Evolutionary conservation across 768 basidiomycete genomes (phyloP).

Genomic region (Pleurotus citrinopileatus): DNA sequence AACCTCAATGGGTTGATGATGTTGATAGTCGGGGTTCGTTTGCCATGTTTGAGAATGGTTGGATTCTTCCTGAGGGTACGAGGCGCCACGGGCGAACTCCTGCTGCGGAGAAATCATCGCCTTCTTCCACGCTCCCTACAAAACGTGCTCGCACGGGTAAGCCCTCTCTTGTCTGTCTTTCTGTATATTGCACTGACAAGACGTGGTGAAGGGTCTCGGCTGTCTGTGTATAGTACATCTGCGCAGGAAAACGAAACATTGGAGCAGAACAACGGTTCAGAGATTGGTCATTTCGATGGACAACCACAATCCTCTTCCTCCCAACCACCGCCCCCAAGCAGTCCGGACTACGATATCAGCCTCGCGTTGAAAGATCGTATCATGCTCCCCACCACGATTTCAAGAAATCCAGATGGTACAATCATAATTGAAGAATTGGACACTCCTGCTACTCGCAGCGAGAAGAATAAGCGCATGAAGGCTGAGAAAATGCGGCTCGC

Average conservation of each 20-base stretch:
- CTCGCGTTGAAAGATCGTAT: conserved; percentile 12
- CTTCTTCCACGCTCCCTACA: conserved; percentile 39
- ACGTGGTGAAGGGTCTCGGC: conserved; percentile 22
- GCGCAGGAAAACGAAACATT: conserved; percentile 12
- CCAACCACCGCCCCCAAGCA: conserved; percentile 5
- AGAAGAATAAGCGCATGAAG: conserved; percentile 50
- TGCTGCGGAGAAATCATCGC: conserved; percentile 40
- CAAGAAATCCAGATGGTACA: conserved; percentile 38
- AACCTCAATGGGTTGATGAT: conserved; percentile 60
- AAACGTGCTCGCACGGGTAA: conserved; percentile 50
- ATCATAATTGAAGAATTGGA: conserved; percentile 72
- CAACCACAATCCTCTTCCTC: neutral
- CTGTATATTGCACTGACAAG: conserved; percentile 25
- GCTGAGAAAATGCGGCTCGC: conserved; percentile 28
- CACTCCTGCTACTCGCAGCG: conserved; percentile 63
- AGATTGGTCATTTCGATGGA: neutral
- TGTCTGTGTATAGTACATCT: conserved; percentile 10
- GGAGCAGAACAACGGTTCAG: neutral
- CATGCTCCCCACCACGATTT: conserved; percentile 20
- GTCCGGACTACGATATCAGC: conserved; percentile 10
- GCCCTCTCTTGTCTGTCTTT: conserved; percentile 6
- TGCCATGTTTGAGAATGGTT: conserved; percentile 79
- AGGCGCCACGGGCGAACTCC: conserved; percentile 57
- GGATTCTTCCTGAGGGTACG: conserved; percentile 79
- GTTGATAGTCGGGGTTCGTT: conserved; percentile 75